Evolutionary conservation across 2,329 filamentous ascomycete genomes (phyloP), one percentile per base, ranked within the genome.

Genomic region (Cephalotrichum gorgonifer): DNA sequence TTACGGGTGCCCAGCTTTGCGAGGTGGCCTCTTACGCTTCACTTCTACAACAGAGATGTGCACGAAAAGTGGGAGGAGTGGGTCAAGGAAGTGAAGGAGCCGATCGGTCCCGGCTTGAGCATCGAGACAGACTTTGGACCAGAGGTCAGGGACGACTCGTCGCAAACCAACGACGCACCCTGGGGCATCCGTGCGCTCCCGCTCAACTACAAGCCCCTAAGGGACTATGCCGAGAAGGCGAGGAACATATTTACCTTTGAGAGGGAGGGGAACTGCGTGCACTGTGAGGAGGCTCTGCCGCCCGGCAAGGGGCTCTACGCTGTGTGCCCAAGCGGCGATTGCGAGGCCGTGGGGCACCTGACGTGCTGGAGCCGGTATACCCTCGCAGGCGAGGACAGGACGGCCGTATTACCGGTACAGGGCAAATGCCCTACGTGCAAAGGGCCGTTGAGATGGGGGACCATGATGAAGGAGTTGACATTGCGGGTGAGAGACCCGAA

Each of bases 381-480:
- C 2, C 64, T 82, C 2, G 59, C 56, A 1, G 52, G 58, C 1
- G 30, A 51, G 6, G 59, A 58, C 0, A 57, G 60, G 0, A 64
- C 67, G 3, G 64, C 69, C 3, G 57, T 95, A 2, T 59, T 95
- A 1, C 91, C 91, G 0, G 70, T 77, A 2, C 61, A 72, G 30
- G 89, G 88, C 2, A 64, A 58, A 2, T 97, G 91, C 65, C 88
- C 88, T 0, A 67, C 68, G 20, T 97, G 91, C 60, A 65, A 72
- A 1, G 70, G 71, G 0, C 64, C 70, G 4, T 66, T 89, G 2
- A 62, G 72, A 46, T 97, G 91, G 91, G 71, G 74, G 0, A 78
- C 85, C 44, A 78, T 96, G 67, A 85, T 94, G 69, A 90, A 82
- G 60, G 90, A 95, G 61, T 65, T 95, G 56, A 93, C 77, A 46